Evolutionary conservation across 257 asterid species (phyloP), one percentile per base, ranked within the genome.

Genomic region (Fraxinus anomala): DNA sequence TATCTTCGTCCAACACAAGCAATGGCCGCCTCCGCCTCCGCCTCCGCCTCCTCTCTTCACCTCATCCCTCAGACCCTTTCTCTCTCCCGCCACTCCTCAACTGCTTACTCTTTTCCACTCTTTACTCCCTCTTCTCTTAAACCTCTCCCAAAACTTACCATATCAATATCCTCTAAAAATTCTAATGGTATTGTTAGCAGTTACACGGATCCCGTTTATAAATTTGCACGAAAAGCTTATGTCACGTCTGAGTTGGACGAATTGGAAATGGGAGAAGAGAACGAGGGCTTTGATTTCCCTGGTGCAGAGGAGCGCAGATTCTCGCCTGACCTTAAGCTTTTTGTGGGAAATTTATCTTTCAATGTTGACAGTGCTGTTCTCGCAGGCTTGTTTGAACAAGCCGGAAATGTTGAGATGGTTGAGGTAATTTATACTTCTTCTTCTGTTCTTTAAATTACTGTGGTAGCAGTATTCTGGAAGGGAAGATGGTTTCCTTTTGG

Each of bases 401-500:
- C 92, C 74, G 99, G 99, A 34, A 87, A 78, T 42, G 98, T 91
- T 65, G 96, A 92, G 83, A 89, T 90, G 97, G 99, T 89, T 82
- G 98, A 96, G 99, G 99, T 96, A 85, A 11, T 77, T 49, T 66
- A 0, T 4, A 71, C 68, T 9, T 47, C 33, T 31, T 31, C 33
- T 31, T 31, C 37, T 26, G 59, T 13, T 47, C 59, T 14, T 47
- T 47, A 47, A 47, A 47, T 47, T 47, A 14, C n/a, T 54, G n/a
- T 16, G 14, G 28, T 26, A 26, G 28, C 28, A 26, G 28, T 26
- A 26, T 26, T 26, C 59, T 49, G 26, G 31, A 61, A 61, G 13
- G 31, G 31, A 59, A 61, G 24, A 61, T 63, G 2, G 13, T 26
- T 1, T 23, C 36, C 17, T 24, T 63, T 24, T 24, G 16, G 33